Percentiles rank a stretch among this genome's conserved stretches.
Evolutionary conservation across 2,329 filamentous ascomycete species (phyloP).

Genomic region (Aquanectria penicillioides): DNA sequence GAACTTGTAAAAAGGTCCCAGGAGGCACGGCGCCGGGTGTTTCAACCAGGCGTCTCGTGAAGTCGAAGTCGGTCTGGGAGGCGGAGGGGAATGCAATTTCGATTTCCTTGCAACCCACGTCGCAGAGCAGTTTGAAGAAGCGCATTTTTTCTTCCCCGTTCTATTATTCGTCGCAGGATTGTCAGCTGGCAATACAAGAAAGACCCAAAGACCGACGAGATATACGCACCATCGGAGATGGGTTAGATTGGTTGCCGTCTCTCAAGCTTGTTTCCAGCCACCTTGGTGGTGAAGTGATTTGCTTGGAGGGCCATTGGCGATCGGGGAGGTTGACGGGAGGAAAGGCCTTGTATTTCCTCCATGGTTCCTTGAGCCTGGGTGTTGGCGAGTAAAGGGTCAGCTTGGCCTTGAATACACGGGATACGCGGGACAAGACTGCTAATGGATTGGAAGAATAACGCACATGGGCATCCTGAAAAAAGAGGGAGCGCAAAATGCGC

Average conservation of each 20-base stretch:
- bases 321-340: slow-evolving; percentile 68
- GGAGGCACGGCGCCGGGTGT: slow-evolving; percentile 48
- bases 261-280: slow-evolving; percentile 87
- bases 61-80: slow-evolving; percentile 95
- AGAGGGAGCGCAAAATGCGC: background rate
- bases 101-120: slow-evolving; percentile 97
- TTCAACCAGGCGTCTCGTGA: slow-evolving; percentile 77
- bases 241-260: slow-evolving; percentile 87
- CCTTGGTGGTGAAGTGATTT: slow-evolving; percentile 83
- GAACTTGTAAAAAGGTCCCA: slow-evolving; percentile 91
- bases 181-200: slow-evolving; percentile 13
- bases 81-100: slow-evolving; percentile 96
- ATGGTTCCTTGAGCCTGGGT: slow-evolving; percentile 77
- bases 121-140: slow-evolving; percentile 94
- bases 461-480: background rate
- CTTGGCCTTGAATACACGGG: background rate
- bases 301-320: slow-evolving; percentile 85
- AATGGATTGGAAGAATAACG: background rate
- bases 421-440: background rate
- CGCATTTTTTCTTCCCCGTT: slow-evolving; percentile 94
- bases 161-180: slow-evolving; percentile 54
- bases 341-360: slow-evolving; percentile 80
- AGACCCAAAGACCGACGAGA: background rate
- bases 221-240: background rate
- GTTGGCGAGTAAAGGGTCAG: background rate